Base-by-base conservation (phyloP, 257 asterid genomes). In the Lantana camara region DNA sequence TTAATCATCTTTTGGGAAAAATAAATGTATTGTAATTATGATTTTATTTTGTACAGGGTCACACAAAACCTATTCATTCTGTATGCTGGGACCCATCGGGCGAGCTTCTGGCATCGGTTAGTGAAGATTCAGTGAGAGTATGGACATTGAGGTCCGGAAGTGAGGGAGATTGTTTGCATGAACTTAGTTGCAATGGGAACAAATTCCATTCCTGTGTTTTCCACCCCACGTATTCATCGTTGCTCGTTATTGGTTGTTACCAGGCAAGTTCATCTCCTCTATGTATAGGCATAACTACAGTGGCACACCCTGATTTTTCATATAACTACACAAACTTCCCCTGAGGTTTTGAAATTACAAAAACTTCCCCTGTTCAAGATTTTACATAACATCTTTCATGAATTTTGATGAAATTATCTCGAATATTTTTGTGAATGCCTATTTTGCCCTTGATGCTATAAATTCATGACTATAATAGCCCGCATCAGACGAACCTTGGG, bases 21-120 rank as follows among this genome's bases (percentile, higher is more conserved):
- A n/a, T n/a, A 35, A 4, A 35, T 3, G 1, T 35, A 35, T 35
- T 35, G 30, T 37, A 22, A 20, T 6, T 57, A 8, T 57, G 38
- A 32, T 20, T 51, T 30, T 46, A 22, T 58, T 29, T 16, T 72
- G 32, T 27, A 19, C 7, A 93, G 99, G 96, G 96, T 23, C 97
- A 90, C 75, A 81, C 85, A 9, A 88, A 86, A 67, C 87, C 83
- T 9, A 80, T 90, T 22, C 79, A 79, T 66, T 82, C 85, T 1
- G 67, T 93, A 20, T 84, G 99, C 84, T 93, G 99, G 99, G 97
- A 93, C 76, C 85, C 86, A 3, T 54, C 84, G 1, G 96, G 99
- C 5, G 99, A 93, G 73, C 96, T 79, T 56, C 70, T 90, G 66
- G 97, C 99, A 17, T 90, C 99, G 0, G 97, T 88, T 53, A 88